These are phyloP conservation scores for Neurospora sp. DNA, from an alignment of 495 filamentous ascomycete species.

Conservation along the genomic window DNA sequence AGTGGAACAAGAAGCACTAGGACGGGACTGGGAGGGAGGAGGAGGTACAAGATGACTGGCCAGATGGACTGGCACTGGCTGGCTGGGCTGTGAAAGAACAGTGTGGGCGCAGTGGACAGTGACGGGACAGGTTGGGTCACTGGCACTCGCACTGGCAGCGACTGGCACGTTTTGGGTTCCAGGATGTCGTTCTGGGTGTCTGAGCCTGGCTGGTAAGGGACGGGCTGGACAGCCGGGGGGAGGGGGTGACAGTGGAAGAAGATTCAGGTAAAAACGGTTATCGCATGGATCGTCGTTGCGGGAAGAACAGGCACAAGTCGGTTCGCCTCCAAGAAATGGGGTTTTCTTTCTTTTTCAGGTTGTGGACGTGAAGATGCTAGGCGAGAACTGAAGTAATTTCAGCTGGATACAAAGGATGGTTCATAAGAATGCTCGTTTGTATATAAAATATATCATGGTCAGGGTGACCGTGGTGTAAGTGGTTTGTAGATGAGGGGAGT, in stretches of 20 bases:
- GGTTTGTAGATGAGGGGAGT: slow-evolving; percentile 1
- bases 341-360: not conserved
- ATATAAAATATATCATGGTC: not conserved
- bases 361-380: not conserved
- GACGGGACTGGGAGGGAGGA: not conserved
- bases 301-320: not conserved
- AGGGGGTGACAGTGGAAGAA: not conserved
- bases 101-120: not conserved
- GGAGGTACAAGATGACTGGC: slow-evolving; percentile 2
- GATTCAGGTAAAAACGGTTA: not conserved
- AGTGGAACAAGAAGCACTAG: not conserved
- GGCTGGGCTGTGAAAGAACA: not conserved
- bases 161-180: not conserved
- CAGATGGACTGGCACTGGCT: not conserved
- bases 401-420: not conserved
- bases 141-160: not conserved
- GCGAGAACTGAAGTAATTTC: not conserved
- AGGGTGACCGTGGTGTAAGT: not conserved
- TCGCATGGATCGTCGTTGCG: not conserved
- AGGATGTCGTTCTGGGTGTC: not conserved
- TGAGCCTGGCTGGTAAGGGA: not conserved
- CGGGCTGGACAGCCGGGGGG: not conserved
- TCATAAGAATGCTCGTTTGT: not conserved
- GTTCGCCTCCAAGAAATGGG: not conserved
- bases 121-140: not conserved